phyloP scores from a whole-genome alignment of 768 basidiomycete genomes.

The Mycena olivaceomarginata region DNA sequence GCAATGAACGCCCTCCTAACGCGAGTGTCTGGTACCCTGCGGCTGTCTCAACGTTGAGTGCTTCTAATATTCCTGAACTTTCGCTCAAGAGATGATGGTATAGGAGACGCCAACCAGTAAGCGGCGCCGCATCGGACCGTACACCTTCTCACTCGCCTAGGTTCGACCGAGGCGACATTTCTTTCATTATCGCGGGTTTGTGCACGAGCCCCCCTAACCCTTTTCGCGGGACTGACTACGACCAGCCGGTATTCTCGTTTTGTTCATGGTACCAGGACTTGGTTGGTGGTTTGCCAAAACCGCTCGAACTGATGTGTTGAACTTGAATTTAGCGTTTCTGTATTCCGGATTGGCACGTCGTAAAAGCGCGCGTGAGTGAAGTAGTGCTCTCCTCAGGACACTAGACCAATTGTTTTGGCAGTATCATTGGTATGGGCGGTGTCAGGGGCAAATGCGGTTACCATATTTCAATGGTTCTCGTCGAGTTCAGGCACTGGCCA shows the following conservation, averaged over 20 bases:
- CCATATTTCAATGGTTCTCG: conserved; percentile 86
- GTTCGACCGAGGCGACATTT: conserved; percentile 83
- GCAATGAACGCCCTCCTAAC: conserved; percentile 2
- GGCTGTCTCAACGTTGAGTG: conserved; percentile 16
- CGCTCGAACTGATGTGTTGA: conserved; percentile 23
- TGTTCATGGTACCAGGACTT: conserved; percentile 87
- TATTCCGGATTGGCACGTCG: conserved; percentile 84
- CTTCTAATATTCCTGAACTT: not conserved
- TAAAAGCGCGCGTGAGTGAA: conserved; percentile 73
- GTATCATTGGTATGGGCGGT: conserved; percentile 88
- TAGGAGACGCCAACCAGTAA: conserved; percentile 42
- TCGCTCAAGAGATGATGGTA: conserved; percentile 15
- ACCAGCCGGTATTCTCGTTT: conserved; percentile 78
- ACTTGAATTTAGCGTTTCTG: conserved; percentile 72
- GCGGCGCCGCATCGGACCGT: not conserved
- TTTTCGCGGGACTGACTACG: not conserved
- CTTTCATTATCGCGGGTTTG: conserved; percentile 76
- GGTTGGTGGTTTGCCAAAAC: conserved; percentile 58
- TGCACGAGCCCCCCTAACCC: not conserved
- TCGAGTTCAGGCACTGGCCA: not conserved
- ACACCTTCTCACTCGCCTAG: conserved; percentile 53
- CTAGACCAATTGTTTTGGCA: conserved; percentile 35
- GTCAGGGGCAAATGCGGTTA: conserved; percentile 82
- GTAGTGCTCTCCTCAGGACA: not conserved
- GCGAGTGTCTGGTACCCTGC: not conserved